phyloP scores from a whole-genome alignment of 257 asterid genomes.

The Fraxinus excelsior region DNA sequence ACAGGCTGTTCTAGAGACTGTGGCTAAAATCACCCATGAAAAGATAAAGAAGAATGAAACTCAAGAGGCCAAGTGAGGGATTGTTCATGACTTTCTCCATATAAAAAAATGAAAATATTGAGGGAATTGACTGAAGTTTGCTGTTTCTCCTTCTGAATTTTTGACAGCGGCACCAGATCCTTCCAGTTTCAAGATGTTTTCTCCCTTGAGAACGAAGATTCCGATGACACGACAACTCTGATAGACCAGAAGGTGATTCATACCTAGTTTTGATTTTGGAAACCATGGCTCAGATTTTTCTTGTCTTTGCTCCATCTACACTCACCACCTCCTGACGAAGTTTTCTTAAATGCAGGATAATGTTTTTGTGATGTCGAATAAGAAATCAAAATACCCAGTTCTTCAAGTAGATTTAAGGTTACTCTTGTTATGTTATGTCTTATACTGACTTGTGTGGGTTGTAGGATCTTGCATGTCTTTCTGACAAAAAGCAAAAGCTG shows the following conservation, averaged over 20 bases:
- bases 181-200: constrained; percentile 83
- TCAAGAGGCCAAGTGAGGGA: constrained; percentile 69
- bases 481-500: not conserved
- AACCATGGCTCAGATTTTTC: constrained; percentile 7
- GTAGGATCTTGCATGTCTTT: not conserved
- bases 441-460: not conserved
- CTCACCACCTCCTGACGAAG: constrained; percentile 18
- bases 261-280: not conserved
- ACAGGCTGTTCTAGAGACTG: constrained; percentile 93
- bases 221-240: constrained; percentile 69
- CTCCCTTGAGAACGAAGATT: constrained; percentile 70
- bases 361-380: constrained; percentile 87
- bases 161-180: constrained; percentile 62
- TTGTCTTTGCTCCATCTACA: not conserved
- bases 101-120: constrained; percentile 8
- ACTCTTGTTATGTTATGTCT: constrained; percentile 12
- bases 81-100: constrained; percentile 12
- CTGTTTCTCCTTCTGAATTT: constrained; percentile 20
- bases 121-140: constrained; percentile 19
- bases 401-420: constrained; percentile 95
- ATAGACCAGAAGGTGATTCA: constrained; percentile 72
- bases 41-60: constrained; percentile 81
- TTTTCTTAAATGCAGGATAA: constrained; percentile 61
- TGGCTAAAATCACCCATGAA: constrained; percentile 81
- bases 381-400: constrained; percentile 88